Evolutionary conservation across 805 yeast species (phyloP).

Genomic region (Pichia pseudocactophila): DNA sequence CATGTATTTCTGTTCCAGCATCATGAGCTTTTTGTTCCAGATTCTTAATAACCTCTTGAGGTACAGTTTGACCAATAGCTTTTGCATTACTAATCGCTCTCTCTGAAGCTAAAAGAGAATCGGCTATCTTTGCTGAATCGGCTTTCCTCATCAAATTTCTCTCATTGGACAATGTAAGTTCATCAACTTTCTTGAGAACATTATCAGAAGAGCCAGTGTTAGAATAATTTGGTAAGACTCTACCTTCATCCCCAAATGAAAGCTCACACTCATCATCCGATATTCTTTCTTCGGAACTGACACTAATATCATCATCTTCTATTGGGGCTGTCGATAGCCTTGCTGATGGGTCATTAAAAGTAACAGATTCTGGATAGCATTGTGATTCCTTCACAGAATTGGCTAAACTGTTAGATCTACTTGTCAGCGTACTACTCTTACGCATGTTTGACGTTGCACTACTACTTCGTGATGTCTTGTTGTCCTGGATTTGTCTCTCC

Average conservation of each 20-base stretch:
- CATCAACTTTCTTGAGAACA: conserved; percentile 17
- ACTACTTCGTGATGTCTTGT: conserved; percentile 15
- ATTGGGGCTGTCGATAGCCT: conserved; percentile 28
- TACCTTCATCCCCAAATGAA: conserved; percentile 53
- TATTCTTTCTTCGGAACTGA: conserved; percentile 51
- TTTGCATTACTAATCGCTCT: conserved; percentile 52
- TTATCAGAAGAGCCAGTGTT: conserved; percentile 9
- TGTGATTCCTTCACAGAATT: conserved; percentile 8
- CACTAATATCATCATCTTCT: conserved; percentile 12
- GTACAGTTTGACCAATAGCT: conserved; percentile 29
- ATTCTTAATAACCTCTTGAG: conserved; percentile 23
- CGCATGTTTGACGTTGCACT: conserved; percentile 10
- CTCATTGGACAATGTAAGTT: conserved; percentile 17
- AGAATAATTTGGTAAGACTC: conserved; percentile 49
- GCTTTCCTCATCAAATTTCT: conserved; percentile 34
- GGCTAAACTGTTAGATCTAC: conserved; percentile 8
- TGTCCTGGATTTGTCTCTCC: conserved; percentile 19
- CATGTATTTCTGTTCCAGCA: conserved; percentile 35
- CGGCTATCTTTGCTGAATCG: conserved; percentile 40
- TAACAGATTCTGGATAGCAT: conserved; percentile 39
- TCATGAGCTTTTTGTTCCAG: conserved; percentile 27
- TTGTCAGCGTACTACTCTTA: conserved; percentile 3
- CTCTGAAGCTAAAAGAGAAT: conserved; percentile 49
- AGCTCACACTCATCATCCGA: conserved; percentile 54
- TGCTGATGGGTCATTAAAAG: conserved; percentile 68